Conservation (phyloP, 1,139 yeast species). For the Tardiomyces depauwii region DNA sequence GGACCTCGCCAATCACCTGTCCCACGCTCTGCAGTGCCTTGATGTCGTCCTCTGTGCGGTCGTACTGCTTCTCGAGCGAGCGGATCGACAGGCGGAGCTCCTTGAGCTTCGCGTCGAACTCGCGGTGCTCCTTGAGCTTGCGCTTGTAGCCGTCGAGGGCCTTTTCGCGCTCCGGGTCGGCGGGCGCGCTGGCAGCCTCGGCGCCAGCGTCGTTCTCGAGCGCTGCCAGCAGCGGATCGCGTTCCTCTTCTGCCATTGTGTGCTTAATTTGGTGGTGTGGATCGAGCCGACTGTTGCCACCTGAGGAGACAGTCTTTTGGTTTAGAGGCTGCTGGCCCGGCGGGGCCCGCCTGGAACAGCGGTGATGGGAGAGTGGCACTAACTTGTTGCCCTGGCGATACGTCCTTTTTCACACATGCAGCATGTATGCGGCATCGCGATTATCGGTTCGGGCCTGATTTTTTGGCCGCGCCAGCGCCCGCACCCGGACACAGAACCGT, state of each 20-base stretch:
- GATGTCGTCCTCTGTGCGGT: conserved; percentile 92
- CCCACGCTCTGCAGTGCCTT: conserved; percentile 97
- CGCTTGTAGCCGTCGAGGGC: conserved; percentile 75
- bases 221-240: conserved; percentile 24
- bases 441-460: no score
- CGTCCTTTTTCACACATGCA: no score
- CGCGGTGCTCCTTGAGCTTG: conserved; percentile 84
- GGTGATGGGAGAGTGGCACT: no score
- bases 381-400: no score
- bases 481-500: not conserved
- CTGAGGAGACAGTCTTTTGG: no score
- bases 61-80: conserved; percentile 73
- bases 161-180: conserved; percentile 65
- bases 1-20: conserved; percentile 93
- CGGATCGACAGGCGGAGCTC: conserved; percentile 75
- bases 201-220: conserved; percentile 17
- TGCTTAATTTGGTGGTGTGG: not conserved
- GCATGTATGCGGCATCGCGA: no score
- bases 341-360: no score
- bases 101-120: conserved; percentile 88
- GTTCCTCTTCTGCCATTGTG: not conserved
- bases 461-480: no score
- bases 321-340: no score
- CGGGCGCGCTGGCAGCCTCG: conserved; percentile 14
- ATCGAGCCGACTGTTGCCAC: not conserved